phyloP scores from a whole-genome alignment of 2,329 filamentous ascomycete genomes.

The Cytospora piceicola region DNA sequence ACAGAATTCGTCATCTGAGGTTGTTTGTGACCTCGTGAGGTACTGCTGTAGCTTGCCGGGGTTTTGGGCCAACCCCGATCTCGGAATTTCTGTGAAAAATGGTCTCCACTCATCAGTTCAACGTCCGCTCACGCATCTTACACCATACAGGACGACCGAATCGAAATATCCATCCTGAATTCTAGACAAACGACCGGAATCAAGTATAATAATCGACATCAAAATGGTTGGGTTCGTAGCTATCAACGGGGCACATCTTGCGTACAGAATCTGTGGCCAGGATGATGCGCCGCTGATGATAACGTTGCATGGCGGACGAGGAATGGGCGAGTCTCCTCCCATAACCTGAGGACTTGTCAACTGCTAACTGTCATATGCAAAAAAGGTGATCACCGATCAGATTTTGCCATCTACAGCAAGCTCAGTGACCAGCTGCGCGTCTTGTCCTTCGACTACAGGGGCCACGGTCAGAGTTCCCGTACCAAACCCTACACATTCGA shows the following conservation, averaged over 20 bases:
- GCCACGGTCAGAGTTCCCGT: constrained; percentile 42
- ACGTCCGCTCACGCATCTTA: neutral
- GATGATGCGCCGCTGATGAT: constrained; percentile 41
- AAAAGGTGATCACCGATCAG: constrained; percentile 41
- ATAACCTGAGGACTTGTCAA: neutral
- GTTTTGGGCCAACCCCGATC: neutral
- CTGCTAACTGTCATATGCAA: neutral
- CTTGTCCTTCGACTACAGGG: constrained; percentile 44
- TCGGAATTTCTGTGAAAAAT: neutral
- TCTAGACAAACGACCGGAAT: neutral
- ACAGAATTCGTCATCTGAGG: no score
- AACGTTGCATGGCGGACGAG: constrained; percentile 44
- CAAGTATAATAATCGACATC: no score
- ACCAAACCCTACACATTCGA: constrained; percentile 43
- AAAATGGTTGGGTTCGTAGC: constrained; percentile 35
- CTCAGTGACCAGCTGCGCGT: constrained; percentile 38
- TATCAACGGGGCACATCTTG: constrained; percentile 42
- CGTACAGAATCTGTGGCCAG: constrained; percentile 40
- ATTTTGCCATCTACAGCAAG: constrained; percentile 40
- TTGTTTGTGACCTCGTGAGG: no score
- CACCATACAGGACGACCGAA: neutral
- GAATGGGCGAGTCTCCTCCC: constrained; percentile 37
- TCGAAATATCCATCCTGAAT: neutral
- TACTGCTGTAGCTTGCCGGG: neutral
- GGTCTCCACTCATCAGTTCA: neutral